A percentile compares a stretch with the other conserved stretches of the same genome.
These are phyloP conservation scores for Colletotrichum cordylinicola DNA, from an alignment of 2,329 filamentous ascomycete genomes.

Conservation along the genomic window DNA sequence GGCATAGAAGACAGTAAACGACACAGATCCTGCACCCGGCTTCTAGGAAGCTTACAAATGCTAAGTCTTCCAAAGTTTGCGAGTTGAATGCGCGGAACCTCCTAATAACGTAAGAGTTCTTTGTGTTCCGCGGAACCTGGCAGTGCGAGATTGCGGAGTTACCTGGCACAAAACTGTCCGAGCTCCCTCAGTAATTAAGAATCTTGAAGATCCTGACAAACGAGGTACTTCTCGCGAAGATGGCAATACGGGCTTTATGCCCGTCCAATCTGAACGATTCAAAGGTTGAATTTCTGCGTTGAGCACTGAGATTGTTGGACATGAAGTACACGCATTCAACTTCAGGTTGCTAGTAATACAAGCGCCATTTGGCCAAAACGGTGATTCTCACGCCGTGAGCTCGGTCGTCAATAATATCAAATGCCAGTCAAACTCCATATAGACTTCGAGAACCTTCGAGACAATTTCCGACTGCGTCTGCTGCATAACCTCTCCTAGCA, in stretches of 20 bases:
- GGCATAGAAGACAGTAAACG: fast-evolving
- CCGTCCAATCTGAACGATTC: not conserved
- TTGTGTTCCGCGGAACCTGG: not conserved
- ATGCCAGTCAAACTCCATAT: not conserved
- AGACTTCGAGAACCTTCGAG: not conserved
- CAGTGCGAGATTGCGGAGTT: not conserved
- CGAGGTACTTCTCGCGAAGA: not conserved
- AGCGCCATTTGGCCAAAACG: not conserved
- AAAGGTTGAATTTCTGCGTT: fast-evolving
- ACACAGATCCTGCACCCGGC: not conserved
- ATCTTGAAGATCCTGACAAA: too few species aligned
- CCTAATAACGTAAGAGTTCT: not conserved
- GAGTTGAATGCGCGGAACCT: not conserved
- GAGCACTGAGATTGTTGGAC: not conserved
- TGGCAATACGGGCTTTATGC: not conserved
- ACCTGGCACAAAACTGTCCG: not conserved
- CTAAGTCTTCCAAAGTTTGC: not conserved
- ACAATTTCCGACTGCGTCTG: not conserved
- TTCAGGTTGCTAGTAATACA: not conserved
- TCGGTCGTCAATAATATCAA: fast-evolving
- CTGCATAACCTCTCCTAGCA: not conserved
- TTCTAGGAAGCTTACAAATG: not conserved
- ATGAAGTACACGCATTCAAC: not conserved
- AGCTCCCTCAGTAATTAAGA: too few species aligned
- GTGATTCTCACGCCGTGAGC: not conserved